These are phyloP conservation scores for Colletotrichum sp. DNA, from an alignment of 2,329 filamentous ascomycete species.

Conservation along the genomic window DNA sequence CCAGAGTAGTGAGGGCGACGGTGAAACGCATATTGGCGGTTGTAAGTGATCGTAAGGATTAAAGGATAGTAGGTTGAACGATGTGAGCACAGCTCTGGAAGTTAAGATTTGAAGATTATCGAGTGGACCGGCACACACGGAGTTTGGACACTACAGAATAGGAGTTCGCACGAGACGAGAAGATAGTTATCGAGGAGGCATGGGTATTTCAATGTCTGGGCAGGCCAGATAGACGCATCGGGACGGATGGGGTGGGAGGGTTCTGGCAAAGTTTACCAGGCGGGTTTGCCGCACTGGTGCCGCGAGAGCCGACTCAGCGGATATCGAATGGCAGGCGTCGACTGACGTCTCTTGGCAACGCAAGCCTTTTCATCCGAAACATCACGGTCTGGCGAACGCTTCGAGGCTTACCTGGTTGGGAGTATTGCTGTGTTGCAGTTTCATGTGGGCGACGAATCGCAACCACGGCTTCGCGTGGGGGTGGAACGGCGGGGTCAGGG, in stretches of 20 bases:
- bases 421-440: not conserved
- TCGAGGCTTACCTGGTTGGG: not conserved
- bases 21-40: slow-evolving; percentile 13
- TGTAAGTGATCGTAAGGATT: not conserved
- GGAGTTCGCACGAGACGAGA: not conserved
- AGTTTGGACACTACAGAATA: not conserved
- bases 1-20: slow-evolving; percentile 7
- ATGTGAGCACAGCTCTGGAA: slow-evolving; percentile 3
- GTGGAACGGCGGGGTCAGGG: not conserved
- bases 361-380: not conserved
- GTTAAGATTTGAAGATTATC: not conserved
- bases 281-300: not conserved
- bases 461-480: not conserved
- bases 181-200: not conserved
- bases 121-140: not conserved
- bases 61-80: not conserved
- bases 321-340: slow-evolving; percentile 11
- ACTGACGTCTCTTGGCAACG: slow-evolving; percentile 9
- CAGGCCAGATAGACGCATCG: not conserved
- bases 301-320: not conserved
- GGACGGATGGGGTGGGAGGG: not conserved
- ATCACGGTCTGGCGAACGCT: not conserved
- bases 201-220: slow-evolving; percentile 1
- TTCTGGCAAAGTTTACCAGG: not conserved
- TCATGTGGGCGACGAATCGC: slow-evolving; percentile 1